These are phyloP conservation scores for Boehmeria nivea DNA, from an alignment of 306 rosid species.

Conservation along the genomic window DNA sequence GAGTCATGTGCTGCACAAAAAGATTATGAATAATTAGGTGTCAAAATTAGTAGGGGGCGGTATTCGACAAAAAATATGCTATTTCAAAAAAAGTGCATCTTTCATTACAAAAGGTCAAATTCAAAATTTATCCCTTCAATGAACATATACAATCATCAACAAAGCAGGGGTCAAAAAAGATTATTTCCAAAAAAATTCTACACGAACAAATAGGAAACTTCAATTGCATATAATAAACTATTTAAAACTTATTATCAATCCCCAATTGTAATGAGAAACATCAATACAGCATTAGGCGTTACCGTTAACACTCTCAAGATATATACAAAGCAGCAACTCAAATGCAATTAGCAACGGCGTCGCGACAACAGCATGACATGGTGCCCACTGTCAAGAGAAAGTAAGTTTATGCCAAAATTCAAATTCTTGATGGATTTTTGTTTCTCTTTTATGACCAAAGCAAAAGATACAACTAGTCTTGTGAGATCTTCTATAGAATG, in stretches of 20 bases:
- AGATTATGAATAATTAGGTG: slow-evolving; percentile 12
- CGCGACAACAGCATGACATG: slow-evolving; percentile 93
- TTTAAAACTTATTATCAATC: slow-evolving; percentile 9
- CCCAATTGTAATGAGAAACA: slow-evolving; percentile 1
- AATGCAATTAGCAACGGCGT: slow-evolving; percentile 86
- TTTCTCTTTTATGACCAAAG: no score
- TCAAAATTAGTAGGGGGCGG: slow-evolving; percentile 11
- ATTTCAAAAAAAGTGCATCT: slow-evolving; percentile 1
- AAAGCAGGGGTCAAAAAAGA: neutral
- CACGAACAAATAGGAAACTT: neutral
- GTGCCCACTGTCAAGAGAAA: slow-evolving; percentile 94
- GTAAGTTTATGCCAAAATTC: slow-evolving; percentile 14
- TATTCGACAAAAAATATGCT: slow-evolving; percentile 2
- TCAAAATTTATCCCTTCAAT: neutral
- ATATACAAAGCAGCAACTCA: slow-evolving; percentile 95
- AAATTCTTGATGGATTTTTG: neutral
- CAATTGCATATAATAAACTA: no score
- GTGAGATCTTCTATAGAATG: slow-evolving; percentile 4
- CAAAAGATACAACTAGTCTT: neutral
- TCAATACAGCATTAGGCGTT: slow-evolving; percentile 21
- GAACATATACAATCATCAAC: neutral
- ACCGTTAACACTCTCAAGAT: slow-evolving; percentile 87
- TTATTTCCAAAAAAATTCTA: neutral
- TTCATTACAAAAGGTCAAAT: neutral
- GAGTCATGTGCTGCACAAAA: slow-evolving; percentile 52